Evolutionary conservation across 1,139 yeast species (phyloP).

Genomic region (Candida dubliniensis): DNA sequence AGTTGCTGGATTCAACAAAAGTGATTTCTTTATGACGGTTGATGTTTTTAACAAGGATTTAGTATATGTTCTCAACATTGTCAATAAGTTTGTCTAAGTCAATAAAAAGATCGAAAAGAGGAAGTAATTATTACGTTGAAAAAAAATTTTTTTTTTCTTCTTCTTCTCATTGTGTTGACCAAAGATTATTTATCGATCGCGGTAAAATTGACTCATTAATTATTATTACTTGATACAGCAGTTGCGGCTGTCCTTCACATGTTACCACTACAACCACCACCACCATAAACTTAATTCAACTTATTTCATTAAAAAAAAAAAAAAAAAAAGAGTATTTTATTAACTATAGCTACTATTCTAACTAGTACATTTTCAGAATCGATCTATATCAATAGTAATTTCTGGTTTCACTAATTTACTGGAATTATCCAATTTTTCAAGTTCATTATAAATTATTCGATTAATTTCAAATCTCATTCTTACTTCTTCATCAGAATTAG

Average conservation of each 20-base stretch:
- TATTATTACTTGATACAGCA: neutral
- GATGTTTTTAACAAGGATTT: neutral
- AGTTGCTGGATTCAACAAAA: neutral
- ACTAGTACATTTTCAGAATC: slow-evolving; percentile 22
- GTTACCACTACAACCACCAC: too few species aligned
- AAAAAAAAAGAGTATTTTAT: neutral
- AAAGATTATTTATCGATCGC: neutral
- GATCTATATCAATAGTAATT: slow-evolving; percentile 61
- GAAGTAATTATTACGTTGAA: neutral
- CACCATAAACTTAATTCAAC: neutral
- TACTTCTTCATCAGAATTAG: slow-evolving; percentile 67
- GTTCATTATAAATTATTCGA: slow-evolving; percentile 41
- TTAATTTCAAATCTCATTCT: slow-evolving; percentile 53
- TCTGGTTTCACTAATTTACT: slow-evolving; percentile 42
- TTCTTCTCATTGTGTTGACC: neutral
- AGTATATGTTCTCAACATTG: slow-evolving; percentile 1
- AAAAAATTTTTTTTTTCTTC: slow-evolving; percentile 1
- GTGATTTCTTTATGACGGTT: neutral
- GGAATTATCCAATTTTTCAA: slow-evolving; percentile 25
- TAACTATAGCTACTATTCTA: too few species aligned
- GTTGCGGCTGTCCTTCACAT: neutral
- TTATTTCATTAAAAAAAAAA: neutral
- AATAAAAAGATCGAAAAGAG: slow-evolving; percentile 2
- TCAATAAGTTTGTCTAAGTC: neutral
- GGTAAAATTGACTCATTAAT: neutral